Evolutionary conservation across 2,329 filamentous ascomycete genomes (phyloP), one percentile per base, ranked within the genome.

Genomic region (Ceratocystis alfenasii): DNA sequence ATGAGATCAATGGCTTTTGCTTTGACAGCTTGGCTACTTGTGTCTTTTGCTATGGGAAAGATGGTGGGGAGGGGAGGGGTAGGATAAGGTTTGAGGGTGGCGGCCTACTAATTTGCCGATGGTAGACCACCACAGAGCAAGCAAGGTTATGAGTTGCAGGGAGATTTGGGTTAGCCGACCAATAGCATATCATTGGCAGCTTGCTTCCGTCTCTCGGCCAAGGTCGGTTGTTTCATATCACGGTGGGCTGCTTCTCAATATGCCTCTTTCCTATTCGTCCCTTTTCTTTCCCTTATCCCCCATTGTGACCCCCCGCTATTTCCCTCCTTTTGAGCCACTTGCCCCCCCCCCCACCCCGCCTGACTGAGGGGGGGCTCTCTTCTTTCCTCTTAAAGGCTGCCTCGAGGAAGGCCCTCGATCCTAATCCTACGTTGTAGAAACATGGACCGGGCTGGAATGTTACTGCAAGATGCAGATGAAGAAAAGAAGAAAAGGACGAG

Each of bases 361-460:
- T 41, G 10, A 41, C 10, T 41, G 36, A 41, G 36, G 36, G 48
- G 15, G 25, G 28, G 7, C 22, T 33, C 12, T 59, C 55, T 15
- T 36, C 55, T 28, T 10, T 28, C n/a, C 46, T 22, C n/a, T 22
- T 20, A 17, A n/a, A n/a, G 17, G 20, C 20, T 53, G 10, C 12
- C 48, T 20, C 30, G n/a, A 59, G 25, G 33, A 59, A 59, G 55
- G 55, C 25, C 33, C 30, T 59, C 55, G 33, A 59, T 59, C 55
- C 55, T 59, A 30, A 59, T 59, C 55, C 55, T 59, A 33, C 55
- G 55, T 33, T 59, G 55, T n/a, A 36, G 55, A n/a, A 10, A 36
- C 55, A 59, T 59, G 55, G 55, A 5, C 30, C 55, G 25, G 22
- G 30, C 30, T 59, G 25, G 55, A 59, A 59, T 59, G 55, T 30